Conservation (phyloP, 768 basidiomycete genomes). For the Candolleomyces eurysporus region DNA sequence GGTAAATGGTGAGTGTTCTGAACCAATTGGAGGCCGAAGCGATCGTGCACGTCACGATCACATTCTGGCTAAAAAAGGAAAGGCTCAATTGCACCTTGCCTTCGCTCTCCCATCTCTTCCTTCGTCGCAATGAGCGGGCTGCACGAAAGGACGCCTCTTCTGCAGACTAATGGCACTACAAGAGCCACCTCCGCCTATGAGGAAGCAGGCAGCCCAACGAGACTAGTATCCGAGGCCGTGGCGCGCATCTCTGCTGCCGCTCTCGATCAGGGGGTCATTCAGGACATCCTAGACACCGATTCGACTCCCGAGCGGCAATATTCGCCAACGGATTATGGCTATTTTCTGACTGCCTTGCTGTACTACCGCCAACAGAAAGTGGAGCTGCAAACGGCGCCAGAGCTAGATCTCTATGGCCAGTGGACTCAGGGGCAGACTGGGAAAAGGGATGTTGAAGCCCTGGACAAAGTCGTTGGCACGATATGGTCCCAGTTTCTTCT, state of each 20-base stretch:
- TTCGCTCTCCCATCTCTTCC: neutral
- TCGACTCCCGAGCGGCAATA: conserved; percentile 2
- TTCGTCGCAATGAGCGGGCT: neutral
- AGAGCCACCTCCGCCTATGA: neutral
- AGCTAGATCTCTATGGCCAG: conserved; percentile 39
- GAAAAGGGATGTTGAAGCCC: conserved; percentile 21
- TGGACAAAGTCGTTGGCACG: conserved; percentile 31
- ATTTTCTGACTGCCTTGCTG: conserved; percentile 31
- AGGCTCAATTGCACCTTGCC: neutral
- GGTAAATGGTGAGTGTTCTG: conserved; percentile 12
- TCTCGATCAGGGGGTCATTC: conserved; percentile 17
- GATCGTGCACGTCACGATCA: neutral
- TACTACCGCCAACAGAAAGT: conserved; percentile 26
- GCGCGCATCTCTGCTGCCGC: conserved; percentile 11
- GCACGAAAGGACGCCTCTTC: conserved; percentile 4
- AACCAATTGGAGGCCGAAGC: neutral
- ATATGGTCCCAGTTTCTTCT: conserved; percentile 44
- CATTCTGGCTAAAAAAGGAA: neutral
- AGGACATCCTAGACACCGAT: conserved; percentile 15
- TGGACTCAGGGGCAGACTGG: conserved; percentile 34
- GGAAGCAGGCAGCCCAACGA: neutral
- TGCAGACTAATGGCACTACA: neutral
- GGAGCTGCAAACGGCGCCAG: conserved; percentile 5
- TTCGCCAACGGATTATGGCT: conserved; percentile 17
- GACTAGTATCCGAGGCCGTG: neutral